Evolutionary conservation across 2,329 filamentous ascomycete genomes (phyloP).

Genomic region (Fusarium pseudograminearum): DNA sequence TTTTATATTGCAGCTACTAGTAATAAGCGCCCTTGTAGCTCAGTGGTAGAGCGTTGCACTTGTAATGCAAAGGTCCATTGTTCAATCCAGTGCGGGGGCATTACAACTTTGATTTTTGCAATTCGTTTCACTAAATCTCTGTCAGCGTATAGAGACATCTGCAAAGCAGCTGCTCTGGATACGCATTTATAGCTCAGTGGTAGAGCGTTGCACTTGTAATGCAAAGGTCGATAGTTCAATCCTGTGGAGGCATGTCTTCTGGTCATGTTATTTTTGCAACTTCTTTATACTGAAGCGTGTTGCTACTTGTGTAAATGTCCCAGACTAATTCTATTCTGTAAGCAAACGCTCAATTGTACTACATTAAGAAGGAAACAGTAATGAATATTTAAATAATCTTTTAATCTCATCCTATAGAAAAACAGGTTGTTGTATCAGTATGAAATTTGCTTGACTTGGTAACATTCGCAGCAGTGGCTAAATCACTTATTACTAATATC

Average conservation of each 20-base stretch:
- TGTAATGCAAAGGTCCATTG: conserved; percentile 46
- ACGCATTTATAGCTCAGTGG: neutral
- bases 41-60: conserved; percentile 45
- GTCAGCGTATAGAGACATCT: neutral
- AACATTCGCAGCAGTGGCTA: no score
- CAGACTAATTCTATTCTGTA: no score
- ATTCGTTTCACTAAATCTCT: neutral
- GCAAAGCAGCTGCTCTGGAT: neutral
- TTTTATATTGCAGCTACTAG: rapidly evolving
- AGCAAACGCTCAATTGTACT: no score
- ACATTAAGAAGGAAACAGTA: no score
- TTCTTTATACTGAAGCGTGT: neutral
- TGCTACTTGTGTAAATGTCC: neutral
- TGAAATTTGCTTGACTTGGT: no score
- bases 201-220: neutral
- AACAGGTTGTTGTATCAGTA: no score
- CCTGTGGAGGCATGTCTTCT: neutral
- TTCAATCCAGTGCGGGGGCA: conserved; percentile 43
- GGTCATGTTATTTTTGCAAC: neutral
- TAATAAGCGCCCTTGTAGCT: conserved; percentile 36
- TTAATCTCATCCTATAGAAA: no score
- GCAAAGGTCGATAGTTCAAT: neutral
- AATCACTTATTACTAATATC: no score
- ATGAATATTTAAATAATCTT: no score
- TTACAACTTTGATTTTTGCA: conserved; percentile 1